Conservation (phyloP, 352 stramenopile species). For the Pythium aphanidermatum region DNA sequence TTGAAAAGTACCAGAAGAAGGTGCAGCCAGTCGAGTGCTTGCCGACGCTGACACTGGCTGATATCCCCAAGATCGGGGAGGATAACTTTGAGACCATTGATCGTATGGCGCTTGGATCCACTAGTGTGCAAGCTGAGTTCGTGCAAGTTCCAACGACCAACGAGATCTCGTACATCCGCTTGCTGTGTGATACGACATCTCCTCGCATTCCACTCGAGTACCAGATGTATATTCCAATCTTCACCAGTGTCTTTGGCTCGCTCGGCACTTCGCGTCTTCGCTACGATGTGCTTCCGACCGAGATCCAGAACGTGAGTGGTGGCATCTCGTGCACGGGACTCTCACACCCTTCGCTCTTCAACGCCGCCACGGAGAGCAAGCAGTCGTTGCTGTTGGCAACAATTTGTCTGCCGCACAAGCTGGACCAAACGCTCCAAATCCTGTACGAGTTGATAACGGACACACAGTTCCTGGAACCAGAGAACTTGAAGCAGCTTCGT, state of each 20-base stretch:
- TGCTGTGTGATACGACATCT: conserved; percentile 54
- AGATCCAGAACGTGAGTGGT: conserved; percentile 72
- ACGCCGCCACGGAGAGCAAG: conserved; percentile 33
- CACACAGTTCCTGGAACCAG: conserved; percentile 62
- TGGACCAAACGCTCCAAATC: conserved; percentile 53
- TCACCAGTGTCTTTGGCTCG: conserved; percentile 62
- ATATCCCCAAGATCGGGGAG: conserved; percentile 50
- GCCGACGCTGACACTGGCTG: conserved; percentile 58
- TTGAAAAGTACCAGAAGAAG: conserved; percentile 62
- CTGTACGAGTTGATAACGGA: conserved; percentile 59
- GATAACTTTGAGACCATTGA: conserved; percentile 49
- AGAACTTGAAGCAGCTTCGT: conserved; percentile 68
- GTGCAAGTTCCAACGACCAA: conserved; percentile 73
- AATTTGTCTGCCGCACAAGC: conserved; percentile 69
- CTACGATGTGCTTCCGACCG: conserved; percentile 64
- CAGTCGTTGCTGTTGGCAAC: conserved; percentile 61
- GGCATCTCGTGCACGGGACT: conserved; percentile 60
- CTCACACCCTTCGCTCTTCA: conserved; percentile 43
- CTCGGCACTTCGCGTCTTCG: conserved; percentile 62
- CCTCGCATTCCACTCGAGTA: conserved; percentile 45
- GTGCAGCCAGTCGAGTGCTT: conserved; percentile 64
- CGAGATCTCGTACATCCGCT: conserved; percentile 75
- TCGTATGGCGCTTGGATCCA: conserved; percentile 19
- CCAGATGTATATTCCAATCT: conserved; percentile 59
- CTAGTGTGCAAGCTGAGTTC: conserved; percentile 31